These are phyloP conservation scores for Gossypium davidsonii DNA, from an alignment of 441 rosid genomes.

Conservation along the genomic window DNA sequence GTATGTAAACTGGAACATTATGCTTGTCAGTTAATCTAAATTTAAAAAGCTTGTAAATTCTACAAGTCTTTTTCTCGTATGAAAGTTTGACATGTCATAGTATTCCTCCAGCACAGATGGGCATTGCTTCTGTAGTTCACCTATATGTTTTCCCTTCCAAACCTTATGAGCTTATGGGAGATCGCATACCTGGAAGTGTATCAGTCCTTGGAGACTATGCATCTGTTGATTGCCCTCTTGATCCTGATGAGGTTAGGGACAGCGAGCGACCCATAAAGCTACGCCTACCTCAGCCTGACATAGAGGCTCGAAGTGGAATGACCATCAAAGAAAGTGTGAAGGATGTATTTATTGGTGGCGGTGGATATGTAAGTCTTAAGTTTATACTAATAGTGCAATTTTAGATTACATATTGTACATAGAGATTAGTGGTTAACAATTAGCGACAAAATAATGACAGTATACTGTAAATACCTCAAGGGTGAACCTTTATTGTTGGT, in stretches of 20 bases:
- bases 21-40: neutral
- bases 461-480: too few species aligned
- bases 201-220: slow-evolving; percentile 97
- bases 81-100: slow-evolving; percentile 33
- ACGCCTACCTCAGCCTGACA: slow-evolving; percentile 81
- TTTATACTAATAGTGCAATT: neutral
- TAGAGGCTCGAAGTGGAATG: slow-evolving; percentile 69
- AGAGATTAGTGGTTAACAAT: too few species aligned
- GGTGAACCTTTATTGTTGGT: too few species aligned
- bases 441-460: too few species aligned
- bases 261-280: slow-evolving; percentile 93
- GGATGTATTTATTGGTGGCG: slow-evolving; percentile 86
- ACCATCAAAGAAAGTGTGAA: slow-evolving; percentile 88
- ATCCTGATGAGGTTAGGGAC: slow-evolving; percentile 97
- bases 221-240: slow-evolving; percentile 84
- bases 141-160: slow-evolving; percentile 90
- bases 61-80: slow-evolving; percentile 10
- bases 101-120: slow-evolving; percentile 92
- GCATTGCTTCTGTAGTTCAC: slow-evolving; percentile 93
- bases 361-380: slow-evolving; percentile 76
- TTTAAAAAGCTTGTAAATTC: slow-evolving; percentile 8
- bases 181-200: slow-evolving; percentile 63
- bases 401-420: neutral
- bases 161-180: slow-evolving; percentile 92
- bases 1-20: neutral